phyloP scores from a whole-genome alignment of 345 rosid species.

The Bruguiera sexangula region DNA sequence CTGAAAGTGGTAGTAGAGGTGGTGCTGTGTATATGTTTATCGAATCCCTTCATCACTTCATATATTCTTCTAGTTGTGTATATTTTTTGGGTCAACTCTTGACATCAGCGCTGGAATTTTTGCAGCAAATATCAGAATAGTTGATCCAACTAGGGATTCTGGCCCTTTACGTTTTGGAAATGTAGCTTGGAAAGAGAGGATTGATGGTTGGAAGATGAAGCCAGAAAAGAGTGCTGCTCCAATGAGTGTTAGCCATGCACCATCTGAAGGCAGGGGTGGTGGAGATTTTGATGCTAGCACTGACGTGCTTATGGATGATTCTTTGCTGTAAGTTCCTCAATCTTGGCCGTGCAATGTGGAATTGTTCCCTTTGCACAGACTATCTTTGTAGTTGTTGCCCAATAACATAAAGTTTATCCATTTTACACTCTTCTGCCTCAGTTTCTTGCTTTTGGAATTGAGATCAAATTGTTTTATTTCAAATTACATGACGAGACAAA shows the following conservation, averaged over 20 bases:
- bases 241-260: conserved; percentile 32
- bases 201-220: conserved; percentile 41
- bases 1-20: conserved; percentile 35
- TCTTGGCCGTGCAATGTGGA: too few species aligned
- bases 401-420: background rate
- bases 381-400: background rate
- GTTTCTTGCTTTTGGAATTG: too few species aligned
- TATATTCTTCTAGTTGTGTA: background rate
- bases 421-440: background rate
- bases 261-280: conserved; percentile 37
- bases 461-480: too few species aligned
- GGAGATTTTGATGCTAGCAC: conserved; percentile 35
- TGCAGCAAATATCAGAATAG: conserved; percentile 30
- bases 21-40: background rate
- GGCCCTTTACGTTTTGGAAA: conserved; percentile 30
- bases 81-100: conserved; percentile 1
- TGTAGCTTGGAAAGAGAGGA: conserved; percentile 42
- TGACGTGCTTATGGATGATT: conserved; percentile 32
- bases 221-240: conserved; percentile 33
- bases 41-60: background rate
- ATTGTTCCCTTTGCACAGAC: background rate
- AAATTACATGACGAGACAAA: background rate
- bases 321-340: conserved; percentile 27
- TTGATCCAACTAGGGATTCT: conserved; percentile 26
- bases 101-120: background rate